These are phyloP conservation scores for Chrysosporium queenslandicum DNA, from an alignment of 2,329 filamentous ascomycete genomes.

Conservation along the genomic window DNA sequence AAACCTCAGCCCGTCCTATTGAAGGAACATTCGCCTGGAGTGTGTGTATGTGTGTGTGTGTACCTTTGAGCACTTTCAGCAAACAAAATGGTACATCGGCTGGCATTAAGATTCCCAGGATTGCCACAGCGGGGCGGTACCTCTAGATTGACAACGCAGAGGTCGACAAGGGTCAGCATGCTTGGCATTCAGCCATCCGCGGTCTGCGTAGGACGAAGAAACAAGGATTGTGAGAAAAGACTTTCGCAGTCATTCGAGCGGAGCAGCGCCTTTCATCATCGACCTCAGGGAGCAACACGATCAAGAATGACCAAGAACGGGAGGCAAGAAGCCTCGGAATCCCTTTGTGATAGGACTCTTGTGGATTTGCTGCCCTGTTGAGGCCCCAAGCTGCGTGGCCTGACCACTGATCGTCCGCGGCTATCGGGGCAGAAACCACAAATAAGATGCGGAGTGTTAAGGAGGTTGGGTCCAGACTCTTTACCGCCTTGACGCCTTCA, in stretches of 20 bases:
- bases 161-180: neutral
- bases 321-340: no score
- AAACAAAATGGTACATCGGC: constrained; percentile 5
- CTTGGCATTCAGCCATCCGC: constrained; percentile 5
- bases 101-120: constrained; percentile 1
- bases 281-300: no score
- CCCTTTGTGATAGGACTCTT: no score
- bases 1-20: neutral
- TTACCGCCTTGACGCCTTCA: constrained; percentile 10
- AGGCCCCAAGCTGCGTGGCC: neutral
- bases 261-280: neutral
- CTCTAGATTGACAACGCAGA: constrained; percentile 12
- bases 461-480: constrained; percentile 6
- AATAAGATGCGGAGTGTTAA: constrained; percentile 3
- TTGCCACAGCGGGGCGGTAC: neutral
- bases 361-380: no score
- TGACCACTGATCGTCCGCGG: neutral
- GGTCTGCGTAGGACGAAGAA: constrained; percentile 4
- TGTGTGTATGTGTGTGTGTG: no score
- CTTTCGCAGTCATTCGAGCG: neutral
- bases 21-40: neutral
- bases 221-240: neutral
- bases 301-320: no score
- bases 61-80: neutral
- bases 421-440: neutral